Conservation (phyloP, 2,329 filamentous ascomycete species). For the Colletotrichum somersetense region DNA sequence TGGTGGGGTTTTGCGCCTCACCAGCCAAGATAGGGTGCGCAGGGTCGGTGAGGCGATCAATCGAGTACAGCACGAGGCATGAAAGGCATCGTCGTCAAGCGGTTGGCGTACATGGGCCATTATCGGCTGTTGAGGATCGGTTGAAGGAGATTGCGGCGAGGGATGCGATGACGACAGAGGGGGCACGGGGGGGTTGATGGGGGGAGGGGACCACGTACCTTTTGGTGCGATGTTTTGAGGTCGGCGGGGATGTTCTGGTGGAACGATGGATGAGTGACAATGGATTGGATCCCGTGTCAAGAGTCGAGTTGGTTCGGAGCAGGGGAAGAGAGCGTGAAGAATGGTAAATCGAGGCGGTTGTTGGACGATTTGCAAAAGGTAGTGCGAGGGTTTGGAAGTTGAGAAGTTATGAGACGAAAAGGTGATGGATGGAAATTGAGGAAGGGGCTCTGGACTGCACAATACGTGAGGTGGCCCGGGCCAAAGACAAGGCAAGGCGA, state of each 20-base stretch:
- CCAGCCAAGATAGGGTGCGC: constrained; percentile 35
- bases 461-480: constrained; percentile 39
- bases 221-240: constrained; percentile 42
- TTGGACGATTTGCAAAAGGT: constrained; percentile 44
- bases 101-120: constrained; percentile 14
- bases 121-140: constrained; percentile 37
- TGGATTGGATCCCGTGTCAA: constrained; percentile 33
- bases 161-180: constrained; percentile 58
- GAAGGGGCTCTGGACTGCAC: constrained; percentile 48
- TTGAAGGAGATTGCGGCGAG: constrained; percentile 42
- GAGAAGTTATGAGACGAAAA: constrained; percentile 51
- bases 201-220: constrained; percentile 44
- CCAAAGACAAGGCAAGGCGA: constrained; percentile 41
- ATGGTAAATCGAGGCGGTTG: constrained; percentile 40
- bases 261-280: constrained; percentile 36
- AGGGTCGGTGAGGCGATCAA: constrained; percentile 33
- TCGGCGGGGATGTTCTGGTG: constrained; percentile 37
- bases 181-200: constrained; percentile 48
- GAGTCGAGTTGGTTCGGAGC: constrained; percentile 29
- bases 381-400: constrained; percentile 48
- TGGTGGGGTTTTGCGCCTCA: constrained; percentile 43
- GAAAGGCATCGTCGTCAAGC: constrained; percentile 24
- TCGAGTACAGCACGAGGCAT: constrained; percentile 23
- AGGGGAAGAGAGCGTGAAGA: constrained; percentile 42
- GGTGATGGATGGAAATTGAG: constrained; percentile 49